Conservation (phyloP, 2,329 filamentous ascomycete species). For the Fusarium hainanense region DNA sequence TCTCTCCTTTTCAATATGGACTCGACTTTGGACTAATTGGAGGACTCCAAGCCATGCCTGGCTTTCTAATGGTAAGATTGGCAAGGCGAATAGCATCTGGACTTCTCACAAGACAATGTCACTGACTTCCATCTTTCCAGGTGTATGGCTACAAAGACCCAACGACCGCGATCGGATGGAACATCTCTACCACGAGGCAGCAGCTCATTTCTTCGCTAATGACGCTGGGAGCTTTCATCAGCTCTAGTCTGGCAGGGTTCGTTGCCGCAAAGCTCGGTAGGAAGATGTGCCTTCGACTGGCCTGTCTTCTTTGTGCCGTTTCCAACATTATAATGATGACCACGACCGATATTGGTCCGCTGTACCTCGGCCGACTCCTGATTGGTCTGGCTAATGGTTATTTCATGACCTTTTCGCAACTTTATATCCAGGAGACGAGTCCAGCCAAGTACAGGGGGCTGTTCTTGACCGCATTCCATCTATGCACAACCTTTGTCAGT, state of each 20-base stretch:
- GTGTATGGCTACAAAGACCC: constrained; percentile 39
- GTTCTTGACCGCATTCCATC: constrained; percentile 37
- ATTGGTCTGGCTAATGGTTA: constrained; percentile 41
- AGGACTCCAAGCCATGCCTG: constrained; percentile 40
- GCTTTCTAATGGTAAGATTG: constrained; percentile 30
- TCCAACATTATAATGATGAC: constrained; percentile 44
- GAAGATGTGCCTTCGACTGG: constrained; percentile 32
- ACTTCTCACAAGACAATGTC: too few relatives aligned
- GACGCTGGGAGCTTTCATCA: constrained; percentile 41
- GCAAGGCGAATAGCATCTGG: accelerated
- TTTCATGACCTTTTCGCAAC: constrained; percentile 42
- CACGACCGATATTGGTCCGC: constrained; percentile 30
- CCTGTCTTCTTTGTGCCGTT: constrained; percentile 35
- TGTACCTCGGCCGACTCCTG: constrained; percentile 32
- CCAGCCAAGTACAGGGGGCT: constrained; percentile 40
- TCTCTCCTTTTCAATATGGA: constrained; percentile 41
- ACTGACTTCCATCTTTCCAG: neutral
- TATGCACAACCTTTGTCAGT: constrained; percentile 41
- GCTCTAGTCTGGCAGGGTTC: constrained; percentile 38
- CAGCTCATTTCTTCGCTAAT: constrained; percentile 42
- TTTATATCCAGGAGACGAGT: constrained; percentile 39
- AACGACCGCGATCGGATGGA: constrained; percentile 40
- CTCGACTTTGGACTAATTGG: constrained; percentile 42
- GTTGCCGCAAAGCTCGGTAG: constrained; percentile 31
- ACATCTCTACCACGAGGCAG: constrained; percentile 39